phyloP scores from a whole-genome alignment of 2,329 filamentous ascomycete genomes.

The Fusarium brevicatenulatum region DNA sequence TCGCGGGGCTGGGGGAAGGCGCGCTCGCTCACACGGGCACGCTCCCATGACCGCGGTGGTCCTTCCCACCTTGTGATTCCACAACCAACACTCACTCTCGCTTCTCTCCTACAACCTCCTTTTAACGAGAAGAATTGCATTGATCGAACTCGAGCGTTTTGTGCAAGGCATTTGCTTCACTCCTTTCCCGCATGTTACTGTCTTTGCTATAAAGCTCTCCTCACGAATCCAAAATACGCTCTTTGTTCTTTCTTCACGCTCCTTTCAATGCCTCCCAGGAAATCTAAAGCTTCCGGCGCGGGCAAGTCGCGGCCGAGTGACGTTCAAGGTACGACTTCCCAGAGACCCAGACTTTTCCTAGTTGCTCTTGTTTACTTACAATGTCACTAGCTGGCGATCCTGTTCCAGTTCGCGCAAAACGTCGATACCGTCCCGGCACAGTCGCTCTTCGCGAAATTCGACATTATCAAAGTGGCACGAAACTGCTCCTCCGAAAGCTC shows the following conservation, averaged over 20 bases:
- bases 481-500: constrained; percentile 83
- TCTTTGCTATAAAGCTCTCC: constrained; percentile 13
- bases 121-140: constrained; percentile 11
- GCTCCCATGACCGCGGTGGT: constrained; percentile 30
- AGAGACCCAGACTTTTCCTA: background rate
- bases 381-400: constrained; percentile 74
- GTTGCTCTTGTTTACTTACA: constrained; percentile 30
- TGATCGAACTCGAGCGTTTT: constrained; percentile 15
- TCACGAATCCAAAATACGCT: background rate
- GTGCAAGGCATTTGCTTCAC: constrained; percentile 1
- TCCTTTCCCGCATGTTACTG: constrained; percentile 1
- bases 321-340: constrained; percentile 52
- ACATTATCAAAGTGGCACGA: constrained; percentile 87
- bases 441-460: constrained; percentile 91
- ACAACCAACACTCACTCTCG: background rate
- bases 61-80: constrained; percentile 20
- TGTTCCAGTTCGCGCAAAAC: constrained; percentile 68
- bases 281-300: constrained; percentile 25
- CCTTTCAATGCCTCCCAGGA: constrained; percentile 39
- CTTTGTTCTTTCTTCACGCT: constrained; percentile 6
- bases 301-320: constrained; percentile 51
- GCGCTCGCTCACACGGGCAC: constrained; percentile 5
- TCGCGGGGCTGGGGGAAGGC: constrained; percentile 44
- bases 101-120: constrained; percentile 8
- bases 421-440: constrained; percentile 81